These are phyloP conservation scores for Fusarium nematophilum DNA, from an alignment of 2,329 filamentous ascomycete species.

Conservation along the genomic window DNA sequence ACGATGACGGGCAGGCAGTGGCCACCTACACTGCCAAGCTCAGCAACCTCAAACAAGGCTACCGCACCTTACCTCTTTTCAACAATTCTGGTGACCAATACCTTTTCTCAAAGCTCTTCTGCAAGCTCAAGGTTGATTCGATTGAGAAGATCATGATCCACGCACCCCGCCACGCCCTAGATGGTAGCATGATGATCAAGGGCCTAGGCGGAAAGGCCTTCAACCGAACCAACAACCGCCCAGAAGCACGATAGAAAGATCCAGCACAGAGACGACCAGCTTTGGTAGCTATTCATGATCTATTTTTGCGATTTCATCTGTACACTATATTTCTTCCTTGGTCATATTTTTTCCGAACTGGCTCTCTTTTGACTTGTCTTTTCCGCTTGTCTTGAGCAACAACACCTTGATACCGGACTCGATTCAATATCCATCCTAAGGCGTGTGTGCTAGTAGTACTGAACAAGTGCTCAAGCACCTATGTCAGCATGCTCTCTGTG, in stretches of 20 bases:
- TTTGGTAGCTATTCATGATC: conserved; percentile 53
- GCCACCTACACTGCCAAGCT: conserved; percentile 95
- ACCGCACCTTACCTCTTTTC: conserved; percentile 89
- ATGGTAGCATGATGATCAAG: conserved; percentile 66
- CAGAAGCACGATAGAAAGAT: conserved; percentile 63
- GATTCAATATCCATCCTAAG: too few relatives aligned
- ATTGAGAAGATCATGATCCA: conserved; percentile 68
- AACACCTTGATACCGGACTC: too few relatives aligned
- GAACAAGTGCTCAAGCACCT: too few relatives aligned
- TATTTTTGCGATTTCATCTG: too few relatives aligned
- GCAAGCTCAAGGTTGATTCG: conserved; percentile 78
- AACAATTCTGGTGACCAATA: conserved; percentile 92
- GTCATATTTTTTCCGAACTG: too few relatives aligned
- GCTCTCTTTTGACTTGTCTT: too few relatives aligned
- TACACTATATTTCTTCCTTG: too few relatives aligned
- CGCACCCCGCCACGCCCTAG: conserved; percentile 53
- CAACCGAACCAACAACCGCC: conserved; percentile 64
- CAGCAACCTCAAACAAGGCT: conserved; percentile 88
- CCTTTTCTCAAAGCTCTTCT: conserved; percentile 94
- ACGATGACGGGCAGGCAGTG: conserved; percentile 71
- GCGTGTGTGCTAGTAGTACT: too few relatives aligned
- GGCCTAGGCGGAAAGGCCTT: conserved; percentile 69
- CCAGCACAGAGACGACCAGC: conserved; percentile 61
- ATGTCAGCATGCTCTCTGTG: too few relatives aligned
- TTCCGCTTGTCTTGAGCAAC: too few relatives aligned